Conservation (phyloP, 768 basidiomycete genomes). For the Dentipellis sp. region DNA sequence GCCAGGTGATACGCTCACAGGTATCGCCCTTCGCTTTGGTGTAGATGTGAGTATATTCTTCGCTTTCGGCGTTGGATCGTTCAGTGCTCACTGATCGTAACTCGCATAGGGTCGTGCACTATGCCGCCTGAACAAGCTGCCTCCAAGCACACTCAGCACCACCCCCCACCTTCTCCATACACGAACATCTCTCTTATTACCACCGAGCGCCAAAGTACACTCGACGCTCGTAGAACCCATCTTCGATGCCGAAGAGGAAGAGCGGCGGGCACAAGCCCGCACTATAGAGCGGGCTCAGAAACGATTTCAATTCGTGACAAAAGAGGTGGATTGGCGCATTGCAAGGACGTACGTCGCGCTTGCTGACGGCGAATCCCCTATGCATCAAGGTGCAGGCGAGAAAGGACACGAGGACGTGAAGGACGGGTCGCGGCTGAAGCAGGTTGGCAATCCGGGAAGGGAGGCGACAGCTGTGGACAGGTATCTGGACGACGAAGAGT, state of each 20-base stretch:
- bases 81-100: background rate
- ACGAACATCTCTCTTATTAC: slow-evolving; percentile 45
- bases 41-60: slow-evolving; percentile 43
- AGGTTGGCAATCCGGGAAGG: slow-evolving; percentile 26
- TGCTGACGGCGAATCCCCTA: slow-evolving; percentile 32
- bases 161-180: slow-evolving; percentile 73
- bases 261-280: slow-evolving; percentile 29
- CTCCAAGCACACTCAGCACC: slow-evolving; percentile 52
- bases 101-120: slow-evolving; percentile 40
- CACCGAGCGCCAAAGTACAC: slow-evolving; percentile 26
- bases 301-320: slow-evolving; percentile 53
- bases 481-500: slow-evolving; percentile 63
- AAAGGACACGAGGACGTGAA: slow-evolving; percentile 9
- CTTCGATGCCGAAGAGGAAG: slow-evolving; percentile 22
- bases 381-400: slow-evolving; percentile 18
- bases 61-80: background rate
- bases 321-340: slow-evolving; percentile 59
- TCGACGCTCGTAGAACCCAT: slow-evolving; percentile 16
- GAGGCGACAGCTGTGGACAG: slow-evolving; percentile 38
- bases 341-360: slow-evolving; percentile 65
- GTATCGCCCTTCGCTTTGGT: slow-evolving; percentile 9
- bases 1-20: slow-evolving; percentile 11
- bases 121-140: slow-evolving; percentile 59
- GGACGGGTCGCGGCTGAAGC: background rate
- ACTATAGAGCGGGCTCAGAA: slow-evolving; percentile 48